Conservation (phyloP, 1,284 basidiomycete species). For the Trichosporon sp. region DNA sequence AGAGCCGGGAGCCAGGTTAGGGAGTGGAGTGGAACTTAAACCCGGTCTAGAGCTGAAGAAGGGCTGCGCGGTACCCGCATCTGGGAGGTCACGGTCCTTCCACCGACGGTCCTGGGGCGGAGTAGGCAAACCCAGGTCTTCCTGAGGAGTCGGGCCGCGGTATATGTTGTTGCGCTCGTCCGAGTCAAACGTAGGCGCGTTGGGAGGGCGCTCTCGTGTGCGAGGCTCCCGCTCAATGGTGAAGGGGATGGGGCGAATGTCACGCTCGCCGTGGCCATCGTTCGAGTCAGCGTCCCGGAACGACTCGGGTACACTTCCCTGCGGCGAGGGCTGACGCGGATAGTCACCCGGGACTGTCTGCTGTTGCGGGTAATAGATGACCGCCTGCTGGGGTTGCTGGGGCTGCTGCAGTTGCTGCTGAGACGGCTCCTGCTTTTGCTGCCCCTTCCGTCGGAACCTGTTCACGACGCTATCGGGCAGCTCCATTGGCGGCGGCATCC, state of each 20-base stretch:
- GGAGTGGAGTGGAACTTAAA: neutral
- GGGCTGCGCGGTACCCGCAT: neutral
- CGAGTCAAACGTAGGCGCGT: neutral
- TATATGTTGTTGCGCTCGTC: neutral
- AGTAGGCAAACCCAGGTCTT: neutral
- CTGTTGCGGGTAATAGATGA: neutral
- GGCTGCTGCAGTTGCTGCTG: neutral
- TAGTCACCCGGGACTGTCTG: neutral
- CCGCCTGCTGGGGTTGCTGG: neutral
- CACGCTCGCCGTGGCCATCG: neutral
- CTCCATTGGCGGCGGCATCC: conserved; percentile 13
- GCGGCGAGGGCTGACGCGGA: neutral
- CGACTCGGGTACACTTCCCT: neutral
- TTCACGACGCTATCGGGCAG: neutral
- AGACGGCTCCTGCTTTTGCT: neutral
- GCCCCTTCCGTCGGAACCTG: neutral
- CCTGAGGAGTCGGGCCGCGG: conserved; percentile 9
- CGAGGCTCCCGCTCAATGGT: neutral
- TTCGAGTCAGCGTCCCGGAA: conserved; percentile 7
- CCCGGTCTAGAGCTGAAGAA: neutral
- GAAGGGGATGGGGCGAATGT: neutral
- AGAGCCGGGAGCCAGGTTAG: neutral
- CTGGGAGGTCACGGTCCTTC: neutral
- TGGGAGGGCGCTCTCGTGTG: neutral
- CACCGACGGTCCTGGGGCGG: neutral